phyloP scores from a whole-genome alignment of 129 eudicot species.

The Artemisia annua region DNA sequence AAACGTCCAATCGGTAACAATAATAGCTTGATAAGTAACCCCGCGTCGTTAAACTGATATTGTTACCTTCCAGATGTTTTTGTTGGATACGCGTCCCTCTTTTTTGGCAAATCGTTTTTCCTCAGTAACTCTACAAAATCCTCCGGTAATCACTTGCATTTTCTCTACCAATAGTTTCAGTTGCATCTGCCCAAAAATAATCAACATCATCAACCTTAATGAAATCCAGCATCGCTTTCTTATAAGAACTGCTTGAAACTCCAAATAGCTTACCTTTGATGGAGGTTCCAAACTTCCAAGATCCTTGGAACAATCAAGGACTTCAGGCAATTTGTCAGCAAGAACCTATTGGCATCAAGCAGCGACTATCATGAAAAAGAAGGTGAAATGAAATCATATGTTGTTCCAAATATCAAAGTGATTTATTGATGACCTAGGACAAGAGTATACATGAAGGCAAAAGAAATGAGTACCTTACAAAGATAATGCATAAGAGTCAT shows the following conservation, averaged over 20 bases:
- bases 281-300: constrained; percentile 81
- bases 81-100: constrained; percentile 81
- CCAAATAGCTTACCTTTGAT: constrained; percentile 56
- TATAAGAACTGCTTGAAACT: neutral
- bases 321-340: constrained; percentile 81
- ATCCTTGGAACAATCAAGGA: constrained; percentile 85
- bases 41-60: neutral
- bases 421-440: constrained; percentile 5
- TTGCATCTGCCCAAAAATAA: constrained; percentile 56
- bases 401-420: neutral
- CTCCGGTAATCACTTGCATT: constrained; percentile 87
- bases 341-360: constrained; percentile 54
- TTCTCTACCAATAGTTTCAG: constrained; percentile 79
- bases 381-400: neutral
- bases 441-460: constrained; percentile 8
- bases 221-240: neutral
- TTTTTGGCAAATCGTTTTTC: constrained; percentile 74
- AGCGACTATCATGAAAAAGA: constrained; percentile 12
- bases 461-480: constrained; percentile 64
- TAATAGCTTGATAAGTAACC: neutral
- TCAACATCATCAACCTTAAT: constrained; percentile 10
- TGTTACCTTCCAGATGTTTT: constrained; percentile 58
- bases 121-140: constrained; percentile 71
- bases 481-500: constrained; percentile 98
- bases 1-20: neutral